Evolutionary conservation across 352 stramenopile species (phyloP), one percentile per base, ranked within the genome.

Genomic region (Phytophthora sansomeana): DNA sequence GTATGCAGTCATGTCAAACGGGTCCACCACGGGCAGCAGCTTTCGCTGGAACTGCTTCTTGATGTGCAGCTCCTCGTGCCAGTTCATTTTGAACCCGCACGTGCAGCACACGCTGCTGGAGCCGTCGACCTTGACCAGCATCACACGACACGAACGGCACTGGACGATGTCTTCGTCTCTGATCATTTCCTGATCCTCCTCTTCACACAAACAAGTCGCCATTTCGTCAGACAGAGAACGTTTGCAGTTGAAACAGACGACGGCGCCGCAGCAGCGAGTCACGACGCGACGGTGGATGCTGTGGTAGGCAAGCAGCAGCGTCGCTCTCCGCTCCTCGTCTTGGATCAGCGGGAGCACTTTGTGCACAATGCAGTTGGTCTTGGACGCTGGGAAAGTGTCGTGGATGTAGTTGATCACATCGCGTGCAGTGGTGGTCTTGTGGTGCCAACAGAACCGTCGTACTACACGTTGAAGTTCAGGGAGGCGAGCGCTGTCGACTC

Each of bases 161-260:
- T 80, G 62, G 14, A 80, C 29, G 16, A 70, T 78, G 7, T 74
- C 52, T 13, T 65, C 51, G 10, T 77, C 55, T 7, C 32, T 19
- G 7, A 63, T 42, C 42, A 71, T n/a, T 38, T 72, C 63, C 6
- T 41, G 21, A 24, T 53, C 50, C 16, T 63, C 49, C 16, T 36
- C 28, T 58, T 72, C 63, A 26, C 63, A 67, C 4, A 16, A 3
- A 7, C 43, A 72, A 17, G 43, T n/a, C 2, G 52, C 46, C 33
- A 2, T 53, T 16, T 61, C 32, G 26, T 74, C 54, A 13, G 59
- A 61, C 30, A 74, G 69, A 10, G 39, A 53, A 17, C 74, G 72
- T 46, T 87, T 87, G 69, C 78, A 85, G 64, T 87, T 85, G 57
- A 85, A 85, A 38, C 76, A 87, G 50, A 77, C 63, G 6, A 55